These are phyloP conservation scores for Kalanchoe fedtschenkoi DNA, from an alignment of 164 flowering plant genomes.

Conservation along the genomic window DNA sequence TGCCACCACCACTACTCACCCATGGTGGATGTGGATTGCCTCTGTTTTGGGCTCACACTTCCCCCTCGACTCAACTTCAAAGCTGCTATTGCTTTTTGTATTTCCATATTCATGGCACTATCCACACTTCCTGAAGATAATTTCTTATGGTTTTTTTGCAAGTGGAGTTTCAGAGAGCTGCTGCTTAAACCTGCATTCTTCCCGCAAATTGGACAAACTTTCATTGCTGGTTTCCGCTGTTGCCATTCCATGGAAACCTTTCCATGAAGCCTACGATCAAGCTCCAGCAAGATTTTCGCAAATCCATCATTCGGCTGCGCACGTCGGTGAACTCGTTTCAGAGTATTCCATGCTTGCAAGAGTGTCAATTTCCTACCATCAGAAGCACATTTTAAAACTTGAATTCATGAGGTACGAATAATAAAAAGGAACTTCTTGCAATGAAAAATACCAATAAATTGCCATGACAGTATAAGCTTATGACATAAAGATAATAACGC, in stretches of 20 bases:
- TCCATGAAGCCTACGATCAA: constrained; percentile 69
- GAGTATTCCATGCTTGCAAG: constrained; percentile 66
- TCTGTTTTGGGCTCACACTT: constrained; percentile 56
- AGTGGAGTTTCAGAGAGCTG: constrained; percentile 87
- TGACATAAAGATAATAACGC: too few species aligned
- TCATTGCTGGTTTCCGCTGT: constrained; percentile 69
- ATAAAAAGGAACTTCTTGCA: not conserved
- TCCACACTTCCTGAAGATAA: constrained; percentile 96
- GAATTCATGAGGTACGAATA: not conserved
- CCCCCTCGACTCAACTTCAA: constrained; percentile 62
- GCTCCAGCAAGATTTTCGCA: constrained; percentile 56
- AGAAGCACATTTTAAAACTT: not conserved
- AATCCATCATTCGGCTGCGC: constrained; percentile 98
- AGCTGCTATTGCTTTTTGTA: constrained; percentile 67
- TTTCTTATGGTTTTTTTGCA: constrained; percentile 86
- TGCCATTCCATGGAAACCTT: constrained; percentile 97
- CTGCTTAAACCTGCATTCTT: constrained; percentile 93
- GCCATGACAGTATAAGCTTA: not conserved
- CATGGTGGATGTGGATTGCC: constrained; percentile 27
- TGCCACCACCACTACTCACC: constrained; percentile 11
- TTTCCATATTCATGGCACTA: constrained; percentile 97
- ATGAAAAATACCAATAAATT: not conserved
- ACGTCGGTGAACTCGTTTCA: constrained; percentile 72
- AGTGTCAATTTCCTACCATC: constrained; percentile 61
- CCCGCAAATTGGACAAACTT: constrained; percentile 91